Evolutionary conservation across 1,284 basidiomycete genomes (phyloP), one percentile per base, ranked within the genome.

Genomic region (Schizophyllum amplum): DNA sequence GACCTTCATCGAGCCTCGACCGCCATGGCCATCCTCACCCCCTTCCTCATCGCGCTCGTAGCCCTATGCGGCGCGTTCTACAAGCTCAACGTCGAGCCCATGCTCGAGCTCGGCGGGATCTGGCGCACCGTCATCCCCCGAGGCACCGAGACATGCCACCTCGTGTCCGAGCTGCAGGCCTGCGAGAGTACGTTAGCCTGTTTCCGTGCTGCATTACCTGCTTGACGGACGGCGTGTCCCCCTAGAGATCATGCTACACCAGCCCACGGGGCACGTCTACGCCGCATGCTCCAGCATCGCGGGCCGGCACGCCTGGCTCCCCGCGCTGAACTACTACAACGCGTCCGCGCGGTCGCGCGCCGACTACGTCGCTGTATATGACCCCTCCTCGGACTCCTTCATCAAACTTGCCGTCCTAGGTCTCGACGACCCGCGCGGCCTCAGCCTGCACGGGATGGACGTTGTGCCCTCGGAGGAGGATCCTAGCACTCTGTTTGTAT

Each of bases 371-470:
- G 85, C 85, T 11, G 78, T 77, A 0, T 86, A 83, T 64, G 76
- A 85, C 58, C 79, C 80, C 7, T 59, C 62, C 17, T 76, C 80
- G 5, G 72, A 69, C 24, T 63, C 66, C 57, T 69, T 83, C 48
- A 80, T 72, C 11, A 78, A 72, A 27, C 73, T 90, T 68, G 7
- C 67, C 4, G 72, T 72, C 25, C 78, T 76, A 2, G 33, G 33
- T 9, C 17, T 42, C 3, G 33, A 42, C 33, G 33, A 42, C 33
- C 33, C 64, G 64, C 71, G 75, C 7, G 80, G 79, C 1, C 70
- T 89, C 49, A 82, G 80, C 27, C 64, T 84, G 15, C 87, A 90
- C 62, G 88, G 87, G 13, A 82, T 92, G 78, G 87, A 87, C 57
- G 79, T 90, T 21, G 84, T 86, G 4, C 74, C 76, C 2, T 82